Evolutionary conservation across 1,139 yeast genomes (phyloP).

Genomic region (Sugiyamaella xylanicola): DNA sequence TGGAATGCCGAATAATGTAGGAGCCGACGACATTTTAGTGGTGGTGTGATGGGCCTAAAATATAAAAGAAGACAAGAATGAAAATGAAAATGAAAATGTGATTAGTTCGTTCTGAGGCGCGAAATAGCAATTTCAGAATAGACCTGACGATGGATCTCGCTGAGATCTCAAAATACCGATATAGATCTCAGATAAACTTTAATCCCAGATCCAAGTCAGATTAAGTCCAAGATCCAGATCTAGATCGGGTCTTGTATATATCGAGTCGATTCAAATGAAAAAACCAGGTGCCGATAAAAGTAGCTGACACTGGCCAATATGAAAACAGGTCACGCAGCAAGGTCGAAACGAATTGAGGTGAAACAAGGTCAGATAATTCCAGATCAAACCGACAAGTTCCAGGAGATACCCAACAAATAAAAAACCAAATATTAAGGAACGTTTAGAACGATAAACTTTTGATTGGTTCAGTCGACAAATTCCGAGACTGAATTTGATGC

Average conservation of each 20-base stretch:
- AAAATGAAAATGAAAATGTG: background rate
- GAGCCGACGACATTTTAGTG: constrained; percentile 18
- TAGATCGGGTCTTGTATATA: too few relatives aligned
- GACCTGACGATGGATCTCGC: too few relatives aligned
- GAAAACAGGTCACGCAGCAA: too few relatives aligned
- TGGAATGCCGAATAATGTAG: constrained; percentile 36
- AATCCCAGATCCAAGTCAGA: background rate
- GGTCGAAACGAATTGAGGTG: too few relatives aligned
- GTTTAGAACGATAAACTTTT: background rate
- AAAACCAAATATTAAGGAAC: background rate
- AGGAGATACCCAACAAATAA: too few relatives aligned
- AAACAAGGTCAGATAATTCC: too few relatives aligned
- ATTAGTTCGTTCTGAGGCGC: too few relatives aligned
- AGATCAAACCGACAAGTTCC: background rate
- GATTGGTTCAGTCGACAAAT: background rate
- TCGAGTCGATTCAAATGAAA: too few relatives aligned
- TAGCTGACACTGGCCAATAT: too few relatives aligned
- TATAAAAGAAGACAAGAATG: background rate
- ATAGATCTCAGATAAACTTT: background rate
- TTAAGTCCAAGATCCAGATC: background rate
- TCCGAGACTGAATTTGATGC: background rate
- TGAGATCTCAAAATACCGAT: too few relatives aligned
- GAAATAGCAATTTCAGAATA: too few relatives aligned
- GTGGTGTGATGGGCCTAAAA: background rate
- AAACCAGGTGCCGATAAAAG: too few relatives aligned